Evolutionary conservation across 176 grass and related monocot genomes (phyloP), one percentile per base, ranked within the genome.

Genomic region (Paspalum notatum): DNA sequence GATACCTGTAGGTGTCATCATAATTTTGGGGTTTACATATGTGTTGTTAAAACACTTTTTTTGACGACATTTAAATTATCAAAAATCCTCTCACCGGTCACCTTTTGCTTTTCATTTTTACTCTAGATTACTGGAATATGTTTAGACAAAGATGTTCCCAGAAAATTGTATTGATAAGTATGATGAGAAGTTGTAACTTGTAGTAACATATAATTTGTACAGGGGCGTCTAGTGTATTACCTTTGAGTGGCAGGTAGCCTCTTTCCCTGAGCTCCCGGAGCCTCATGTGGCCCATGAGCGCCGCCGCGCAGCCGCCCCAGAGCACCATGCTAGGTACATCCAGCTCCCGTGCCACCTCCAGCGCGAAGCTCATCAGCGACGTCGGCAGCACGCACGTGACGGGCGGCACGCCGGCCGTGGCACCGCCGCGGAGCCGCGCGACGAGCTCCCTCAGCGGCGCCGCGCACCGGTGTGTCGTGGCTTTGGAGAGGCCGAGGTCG

Each of bases 191-290:
- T n/a, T n/a, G n/a, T 32, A 32, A 32, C 32, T 32, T 32, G 32
- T 32, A 32, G 32, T 32, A 32, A 32, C 32, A 32, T 32, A 32
- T 32, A 2, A 32, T 32, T 32, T 32, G 32, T 32, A 32, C 3
- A 32, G 32, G 32, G 32, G 32, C 32, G 32, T 32, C 32, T 1
- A 32, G 32, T 32, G 32, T 32, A 32, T 6, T 51, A 87, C 66
- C 86, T 83, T 84, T 75, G 42, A 84, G 81, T 17, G 81, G 86
- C 3, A 83, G 4, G 42, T 84, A 88, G 21, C 81, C 75, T 62
- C 81, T 74, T 5, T 83, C 61, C 59, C 22, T 32, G 49, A 88
- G 81, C 75, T 84, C 75, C 32, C 72, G 59, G 26, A 88, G 22
- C 41, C 71, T 48, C 66, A 89, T 66, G 4, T 59, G 77, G 2